Conservation (phyloP, 2,329 filamentous ascomycete genomes). For the Exserohilum rostratum region DNA sequence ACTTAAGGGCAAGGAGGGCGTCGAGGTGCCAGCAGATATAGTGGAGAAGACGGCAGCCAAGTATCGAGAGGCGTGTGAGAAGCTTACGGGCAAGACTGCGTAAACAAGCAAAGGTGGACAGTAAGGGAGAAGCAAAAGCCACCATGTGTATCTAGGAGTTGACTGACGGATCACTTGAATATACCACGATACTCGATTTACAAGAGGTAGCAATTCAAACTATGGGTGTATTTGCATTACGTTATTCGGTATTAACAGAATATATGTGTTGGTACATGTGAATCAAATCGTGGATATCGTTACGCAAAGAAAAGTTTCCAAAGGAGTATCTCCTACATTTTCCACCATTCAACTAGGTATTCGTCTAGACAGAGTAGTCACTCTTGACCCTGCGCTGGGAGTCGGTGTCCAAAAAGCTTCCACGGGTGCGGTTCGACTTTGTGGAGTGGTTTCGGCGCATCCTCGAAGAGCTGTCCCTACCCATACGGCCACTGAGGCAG, state of each 20-base stretch:
- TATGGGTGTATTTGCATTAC: background rate
- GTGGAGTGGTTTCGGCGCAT: constrained; percentile 57
- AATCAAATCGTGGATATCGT: constrained; percentile 32
- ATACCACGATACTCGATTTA: background rate
- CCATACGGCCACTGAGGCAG: constrained; percentile 63
- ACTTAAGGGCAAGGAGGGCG: constrained; percentile 75
- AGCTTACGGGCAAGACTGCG: constrained; percentile 61
- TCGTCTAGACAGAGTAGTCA: constrained; percentile 13
- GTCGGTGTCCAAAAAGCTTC: constrained; percentile 62
- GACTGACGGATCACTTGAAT: background rate
- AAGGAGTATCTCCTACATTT: background rate
- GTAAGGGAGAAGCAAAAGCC: background rate
- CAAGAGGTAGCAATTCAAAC: background rate
- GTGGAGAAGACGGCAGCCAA: constrained; percentile 70
- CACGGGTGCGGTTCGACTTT: constrained; percentile 50
- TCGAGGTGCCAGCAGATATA: constrained; percentile 75
- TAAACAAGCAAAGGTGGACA: background rate
- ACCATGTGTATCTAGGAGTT: background rate
- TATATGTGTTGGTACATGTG: constrained; percentile 8
- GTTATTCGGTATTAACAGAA: constrained; percentile 1
- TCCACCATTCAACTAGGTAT: background rate
- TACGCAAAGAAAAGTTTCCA: constrained; percentile 1
- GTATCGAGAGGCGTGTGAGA: constrained; percentile 78
- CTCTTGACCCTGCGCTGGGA: constrained; percentile 48
- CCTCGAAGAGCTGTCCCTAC: constrained; percentile 50